phyloP scores from a whole-genome alignment of 257 asterid species.

The Linderniella brevidens region DNA sequence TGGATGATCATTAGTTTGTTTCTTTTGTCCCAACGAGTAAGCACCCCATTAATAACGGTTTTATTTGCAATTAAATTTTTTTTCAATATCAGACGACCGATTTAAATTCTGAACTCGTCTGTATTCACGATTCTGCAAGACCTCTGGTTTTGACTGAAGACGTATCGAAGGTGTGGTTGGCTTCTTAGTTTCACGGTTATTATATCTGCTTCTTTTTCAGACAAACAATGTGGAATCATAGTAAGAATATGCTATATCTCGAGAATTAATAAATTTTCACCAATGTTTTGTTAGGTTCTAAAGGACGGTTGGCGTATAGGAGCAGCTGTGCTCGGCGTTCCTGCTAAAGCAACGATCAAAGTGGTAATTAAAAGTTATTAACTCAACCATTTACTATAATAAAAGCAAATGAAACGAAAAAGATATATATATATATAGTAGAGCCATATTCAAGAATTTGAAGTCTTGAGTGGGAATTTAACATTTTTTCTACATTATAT shows the following conservation, averaged over 20 bases:
- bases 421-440: too few species aligned
- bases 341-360: constrained; percentile 92
- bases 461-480: too few species aligned
- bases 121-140: constrained; percentile 98
- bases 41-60: constrained; percentile 1
- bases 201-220: background rate
- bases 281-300: constrained; percentile 42
- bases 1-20: constrained; percentile 1
- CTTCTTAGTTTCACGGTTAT: background rate
- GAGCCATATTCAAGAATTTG: too few species aligned
- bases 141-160: constrained; percentile 68
- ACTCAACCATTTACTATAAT: too few species aligned
- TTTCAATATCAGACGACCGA: constrained; percentile 46
- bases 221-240: background rate
- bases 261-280: background rate
- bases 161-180: constrained; percentile 42
- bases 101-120: constrained; percentile 59
- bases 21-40: background rate
- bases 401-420: too few species aligned
- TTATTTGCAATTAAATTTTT: constrained; percentile 6
- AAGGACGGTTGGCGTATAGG: constrained; percentile 73
- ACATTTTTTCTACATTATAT: background rate
- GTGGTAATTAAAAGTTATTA: constrained; percentile 42
- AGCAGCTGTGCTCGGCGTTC: constrained; percentile 98
- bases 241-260: too few species aligned